Evolutionary conservation across 192 early-diverging fungal genomes (phyloP).

Genomic region (Powellomyces hirtus): DNA sequence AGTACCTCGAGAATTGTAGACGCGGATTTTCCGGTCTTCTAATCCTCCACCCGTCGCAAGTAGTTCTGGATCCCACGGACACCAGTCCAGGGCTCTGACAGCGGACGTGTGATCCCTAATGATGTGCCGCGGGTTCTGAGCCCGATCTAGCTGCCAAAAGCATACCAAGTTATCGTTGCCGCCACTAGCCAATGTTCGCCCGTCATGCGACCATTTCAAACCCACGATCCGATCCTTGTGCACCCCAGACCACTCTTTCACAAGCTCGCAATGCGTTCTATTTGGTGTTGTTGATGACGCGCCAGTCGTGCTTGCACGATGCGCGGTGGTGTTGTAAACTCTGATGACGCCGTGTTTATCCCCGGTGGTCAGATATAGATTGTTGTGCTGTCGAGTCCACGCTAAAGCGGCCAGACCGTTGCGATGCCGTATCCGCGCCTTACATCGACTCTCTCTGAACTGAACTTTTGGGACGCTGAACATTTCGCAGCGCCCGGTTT

Average conservation of each 20-base stretch:
- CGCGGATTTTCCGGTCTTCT: constrained; percentile 49
- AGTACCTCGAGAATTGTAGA: constrained; percentile 48
- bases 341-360: constrained; percentile 80
- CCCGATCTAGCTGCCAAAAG: constrained; percentile 44
- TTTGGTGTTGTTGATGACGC: neutral
- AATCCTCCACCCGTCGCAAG: constrained; percentile 57
- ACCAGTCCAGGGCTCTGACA: constrained; percentile 88
- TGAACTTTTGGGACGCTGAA: neutral
- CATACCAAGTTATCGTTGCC: constrained; percentile 65
- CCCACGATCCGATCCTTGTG: constrained; percentile 57
- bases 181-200: constrained; percentile 46
- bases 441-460: constrained; percentile 9
- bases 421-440: constrained; percentile 73
- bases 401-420: constrained; percentile 70
- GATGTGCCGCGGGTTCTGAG: constrained; percentile 20
- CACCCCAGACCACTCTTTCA: constrained; percentile 41
- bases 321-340: constrained; percentile 70
- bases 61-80: constrained; percentile 76
- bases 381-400: constrained; percentile 64
- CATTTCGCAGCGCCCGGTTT: constrained; percentile 18
- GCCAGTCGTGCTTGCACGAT: neutral
- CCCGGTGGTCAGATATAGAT: constrained; percentile 63
- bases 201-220: constrained; percentile 47
- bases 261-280: constrained; percentile 16
- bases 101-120: constrained; percentile 46